Percentiles rank a stretch among this genome's conserved stretches.
phyloP scores from a whole-genome alignment of 2,329 filamentous ascomycete species.

The Exophiala alcalophila region DNA sequence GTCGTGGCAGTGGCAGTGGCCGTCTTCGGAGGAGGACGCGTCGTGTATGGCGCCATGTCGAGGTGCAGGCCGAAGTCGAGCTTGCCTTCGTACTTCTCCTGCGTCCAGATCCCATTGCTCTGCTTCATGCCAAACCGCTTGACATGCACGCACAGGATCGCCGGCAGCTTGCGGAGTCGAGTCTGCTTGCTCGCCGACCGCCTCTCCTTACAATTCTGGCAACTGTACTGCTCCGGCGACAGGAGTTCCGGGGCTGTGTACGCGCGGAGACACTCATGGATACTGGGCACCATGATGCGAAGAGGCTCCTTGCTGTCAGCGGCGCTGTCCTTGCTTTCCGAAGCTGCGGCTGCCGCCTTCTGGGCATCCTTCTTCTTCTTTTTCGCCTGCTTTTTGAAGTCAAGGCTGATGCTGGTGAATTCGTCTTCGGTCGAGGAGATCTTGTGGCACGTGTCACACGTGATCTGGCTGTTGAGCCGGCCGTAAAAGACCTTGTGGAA shows the following conservation, averaged over 20 bases:
- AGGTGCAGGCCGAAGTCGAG: conserved; percentile 83
- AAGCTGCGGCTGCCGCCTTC: conserved; percentile 16
- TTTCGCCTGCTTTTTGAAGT: conserved; percentile 71
- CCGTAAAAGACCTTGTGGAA: conserved; percentile 94
- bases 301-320: conserved; percentile 32
- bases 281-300: conserved; percentile 49
- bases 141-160: conserved; percentile 85
- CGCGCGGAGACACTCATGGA: conserved; percentile 77
- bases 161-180: conserved; percentile 78
- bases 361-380: conserved; percentile 31
- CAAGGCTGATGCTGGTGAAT: conserved; percentile 85
- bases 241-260: conserved; percentile 81
- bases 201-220: conserved; percentile 71
- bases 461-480: conserved; percentile 84
- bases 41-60: conserved; percentile 88
- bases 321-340: background rate
- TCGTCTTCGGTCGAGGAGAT: conserved; percentile 80
- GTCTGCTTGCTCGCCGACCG: conserved; percentile 77
- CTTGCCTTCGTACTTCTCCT: conserved; percentile 79
- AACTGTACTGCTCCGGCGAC: conserved; percentile 69
- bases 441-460: conserved; percentile 82
- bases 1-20: background rate
- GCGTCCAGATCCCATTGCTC: conserved; percentile 13
- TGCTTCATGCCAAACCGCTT: conserved; percentile 52
- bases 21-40: conserved; percentile 47